Evolutionary conservation across 306 rosid genomes (phyloP).

Genomic region (Amphicarpaea edgeworthii): DNA sequence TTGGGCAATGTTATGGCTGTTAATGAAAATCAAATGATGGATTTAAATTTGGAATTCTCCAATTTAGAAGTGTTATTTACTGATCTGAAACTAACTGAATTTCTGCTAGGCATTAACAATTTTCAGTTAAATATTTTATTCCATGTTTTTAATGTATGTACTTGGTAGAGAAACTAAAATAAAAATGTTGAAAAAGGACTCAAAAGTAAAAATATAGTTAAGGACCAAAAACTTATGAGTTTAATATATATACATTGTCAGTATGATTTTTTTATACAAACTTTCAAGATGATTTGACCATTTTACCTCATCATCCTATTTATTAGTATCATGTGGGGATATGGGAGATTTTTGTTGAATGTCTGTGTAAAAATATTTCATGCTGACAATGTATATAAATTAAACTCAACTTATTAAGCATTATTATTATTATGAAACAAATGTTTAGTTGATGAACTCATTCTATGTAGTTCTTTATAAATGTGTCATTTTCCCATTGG

Average conservation of each 20-base stretch:
- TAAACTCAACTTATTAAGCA: neutral
- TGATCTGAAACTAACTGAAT: neutral
- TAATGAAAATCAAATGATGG: conserved; percentile 38
- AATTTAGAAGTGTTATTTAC: conserved; percentile 15
- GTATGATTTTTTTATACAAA: neutral
- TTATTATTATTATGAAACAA: neutral
- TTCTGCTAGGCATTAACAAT: conserved; percentile 35
- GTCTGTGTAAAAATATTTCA: neutral
- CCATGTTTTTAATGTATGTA: conserved; percentile 8
- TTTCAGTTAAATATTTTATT: conserved; percentile 9
- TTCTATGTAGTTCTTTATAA: conserved; percentile 7
- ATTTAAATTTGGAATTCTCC: conserved; percentile 34
- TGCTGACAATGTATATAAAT: neutral
- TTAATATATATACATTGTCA: neutral
- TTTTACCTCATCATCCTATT: neutral
- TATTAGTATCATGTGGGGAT: neutral
- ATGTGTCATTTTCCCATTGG: neutral
- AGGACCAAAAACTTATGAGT: conserved; percentile 3
- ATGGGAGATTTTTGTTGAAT: conserved; percentile 14
- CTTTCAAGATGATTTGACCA: neutral
- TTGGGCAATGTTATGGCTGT: conserved; percentile 30
- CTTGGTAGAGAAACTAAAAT: conserved; percentile 13
- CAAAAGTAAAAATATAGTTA: neutral
- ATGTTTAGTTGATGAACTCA: conserved; percentile 5
- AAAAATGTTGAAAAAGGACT: conserved; percentile 14